These are phyloP conservation scores for Homolaphlyctis polyrhiza DNA, from an alignment of 371 early-diverging fungal genomes.

Conservation along the genomic window DNA sequence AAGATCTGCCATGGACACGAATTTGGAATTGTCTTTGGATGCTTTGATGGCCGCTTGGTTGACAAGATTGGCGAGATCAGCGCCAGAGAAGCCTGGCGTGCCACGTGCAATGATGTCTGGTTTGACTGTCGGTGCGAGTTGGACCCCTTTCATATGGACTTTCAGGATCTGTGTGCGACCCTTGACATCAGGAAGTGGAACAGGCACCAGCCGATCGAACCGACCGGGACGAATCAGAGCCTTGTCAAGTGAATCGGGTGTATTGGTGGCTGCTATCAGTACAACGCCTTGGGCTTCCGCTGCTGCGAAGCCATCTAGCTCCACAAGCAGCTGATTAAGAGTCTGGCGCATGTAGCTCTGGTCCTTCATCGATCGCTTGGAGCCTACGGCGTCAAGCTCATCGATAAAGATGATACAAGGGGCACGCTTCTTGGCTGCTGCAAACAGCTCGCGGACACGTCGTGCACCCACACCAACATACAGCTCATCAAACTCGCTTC, in stretches of 20 bases:
- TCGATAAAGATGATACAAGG: slow-evolving; percentile 99
- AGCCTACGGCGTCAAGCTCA: slow-evolving; percentile 98
- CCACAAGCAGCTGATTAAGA: slow-evolving; percentile 92
- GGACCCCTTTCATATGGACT: slow-evolving; percentile 80
- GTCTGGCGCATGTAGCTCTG: slow-evolving; percentile 94
- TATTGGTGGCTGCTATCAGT: slow-evolving; percentile 98
- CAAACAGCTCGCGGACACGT: slow-evolving; percentile 67
- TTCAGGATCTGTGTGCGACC: slow-evolving; percentile 92
- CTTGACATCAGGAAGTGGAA: slow-evolving; percentile 92
- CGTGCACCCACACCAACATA: slow-evolving; percentile 98
- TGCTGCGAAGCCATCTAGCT: slow-evolving; percentile 93
- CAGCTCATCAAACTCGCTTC: slow-evolving; percentile 96
- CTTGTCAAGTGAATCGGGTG: slow-evolving; percentile 95
- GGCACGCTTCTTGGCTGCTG: slow-evolving; percentile 89
- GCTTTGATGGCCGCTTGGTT: slow-evolving; percentile 96
- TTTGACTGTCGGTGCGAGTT: slow-evolving; percentile 61
- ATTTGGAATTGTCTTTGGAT: slow-evolving; percentile 62
- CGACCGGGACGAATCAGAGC: slow-evolving; percentile 97
- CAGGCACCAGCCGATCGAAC: slow-evolving; percentile 95
- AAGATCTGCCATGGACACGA: slow-evolving; percentile 73
- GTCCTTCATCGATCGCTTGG: slow-evolving; percentile 91
- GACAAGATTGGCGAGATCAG: slow-evolving; percentile 93
- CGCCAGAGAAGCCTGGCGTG: slow-evolving; percentile 97
- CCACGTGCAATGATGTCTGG: slow-evolving; percentile 84
- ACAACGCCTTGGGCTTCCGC: slow-evolving; percentile 94